A percentile compares a stretch with the other conserved stretches of the same genome.
Conservation (phyloP, 2,329 filamentous ascomycete species). For the Capronia epimyces region DNA sequence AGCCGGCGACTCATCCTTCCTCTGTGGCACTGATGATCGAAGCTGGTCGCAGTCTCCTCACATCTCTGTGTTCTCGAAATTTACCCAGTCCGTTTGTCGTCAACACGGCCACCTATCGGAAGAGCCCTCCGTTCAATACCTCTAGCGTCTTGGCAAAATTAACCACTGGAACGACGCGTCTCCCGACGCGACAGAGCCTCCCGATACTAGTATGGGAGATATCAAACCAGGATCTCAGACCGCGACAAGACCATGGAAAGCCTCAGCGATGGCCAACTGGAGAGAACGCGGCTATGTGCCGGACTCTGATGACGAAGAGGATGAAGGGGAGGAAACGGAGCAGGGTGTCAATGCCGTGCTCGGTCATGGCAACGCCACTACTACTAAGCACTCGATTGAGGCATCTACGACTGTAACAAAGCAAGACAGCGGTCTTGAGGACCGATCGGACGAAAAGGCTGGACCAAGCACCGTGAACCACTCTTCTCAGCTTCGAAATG, state of each 20-base stretch:
- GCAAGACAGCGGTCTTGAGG: conserved; percentile 5
- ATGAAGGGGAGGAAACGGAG: conserved; percentile 41
- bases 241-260: conserved; percentile 21
- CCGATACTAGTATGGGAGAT: no score
- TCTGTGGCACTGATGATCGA: not conserved
- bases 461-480: not conserved
- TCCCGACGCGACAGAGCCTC: conserved; percentile 5
- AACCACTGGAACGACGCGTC: not conserved
- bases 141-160: not conserved
- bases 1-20: conserved; percentile 37
- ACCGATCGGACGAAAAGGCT: not conserved
- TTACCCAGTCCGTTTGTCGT: not conserved
- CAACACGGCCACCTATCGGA: not conserved
- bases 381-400: not conserved
- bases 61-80: not conserved
- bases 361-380: conserved; percentile 2
- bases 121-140: not conserved
- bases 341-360: conserved; percentile 35
- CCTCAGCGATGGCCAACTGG: conserved; percentile 36
- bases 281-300: conserved; percentile 48
- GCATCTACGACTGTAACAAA: conserved; percentile 7
- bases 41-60: not conserved
- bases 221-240: conserved; percentile 1
- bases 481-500: not conserved
- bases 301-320: conserved; percentile 48